Evolutionary conservation across 352 stramenopile species (phyloP), one percentile per base, ranked within the genome.

Genomic region (Phytophthora capsici): DNA sequence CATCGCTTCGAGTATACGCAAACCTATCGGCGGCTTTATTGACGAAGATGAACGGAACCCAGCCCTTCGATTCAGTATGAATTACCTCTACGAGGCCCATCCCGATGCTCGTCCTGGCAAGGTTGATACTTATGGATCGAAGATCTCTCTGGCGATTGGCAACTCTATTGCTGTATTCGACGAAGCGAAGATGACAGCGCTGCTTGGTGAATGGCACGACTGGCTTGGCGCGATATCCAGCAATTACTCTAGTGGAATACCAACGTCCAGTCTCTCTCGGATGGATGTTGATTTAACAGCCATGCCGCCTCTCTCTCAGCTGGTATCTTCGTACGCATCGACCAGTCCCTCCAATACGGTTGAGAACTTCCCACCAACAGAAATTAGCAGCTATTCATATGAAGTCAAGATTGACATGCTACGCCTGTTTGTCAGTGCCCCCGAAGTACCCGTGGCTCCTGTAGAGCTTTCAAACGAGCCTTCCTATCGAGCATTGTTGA

Each of bases 111-210:
- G 71, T 0, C 62, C 55, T 14, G 74, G 62, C 0, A 66, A 84
- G 4, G 66, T 90, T 0, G 74, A 67, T 17, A 89, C 84, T 13
- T 94, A 89, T 38, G 87, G 85, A 23, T 90, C 81, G 8, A 95
- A 93, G 54, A 79, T 91, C 19, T 88, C 76, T 17, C 66, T 88
- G 6, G 58, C 71, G 22, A 62, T 95, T 51, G 85, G 85, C 6
- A 82, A 90, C 34, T 90, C 82, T 22, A 78, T 94, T 22, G 44
- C 83, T 14, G 82, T 94, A 25, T 84, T 95, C 23, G 78, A 95
- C 19, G 80, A 93, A 40, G 37, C 63, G n/a, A 91, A 93, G 34
- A 91, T 89, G 69, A 81, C 74, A 12, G 63, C 57, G 43, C 51
- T 95, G 20, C 64, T 95, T 36, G 13, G 44, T 1, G 84, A 93